A percentile compares a stretch with the other conserved stretches of the same genome.
Conservation (phyloP, 495 filamentous ascomycete species). For the Hypoxylon lenormandii region DNA sequence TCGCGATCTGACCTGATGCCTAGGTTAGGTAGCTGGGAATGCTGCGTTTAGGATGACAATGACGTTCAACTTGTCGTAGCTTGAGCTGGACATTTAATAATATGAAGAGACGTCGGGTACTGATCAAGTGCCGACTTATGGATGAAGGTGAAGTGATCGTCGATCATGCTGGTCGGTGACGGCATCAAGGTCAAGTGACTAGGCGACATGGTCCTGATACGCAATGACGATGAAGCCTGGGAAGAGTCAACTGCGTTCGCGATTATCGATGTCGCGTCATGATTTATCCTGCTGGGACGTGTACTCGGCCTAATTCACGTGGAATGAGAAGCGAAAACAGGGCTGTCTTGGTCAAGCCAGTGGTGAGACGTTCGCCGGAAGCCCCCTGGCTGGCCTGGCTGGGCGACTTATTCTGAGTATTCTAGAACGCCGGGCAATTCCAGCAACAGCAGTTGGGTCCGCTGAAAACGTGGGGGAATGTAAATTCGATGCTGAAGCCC, state of each 20-base stretch:
- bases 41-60: constrained; percentile 10
- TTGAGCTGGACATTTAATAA: constrained; percentile 10
- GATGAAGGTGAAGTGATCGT: constrained; percentile 19
- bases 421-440: constrained; percentile 43
- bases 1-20: constrained; percentile 17
- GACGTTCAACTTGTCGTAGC: constrained; percentile 11
- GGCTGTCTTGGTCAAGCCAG: constrained; percentile 18
- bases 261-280: constrained; percentile 25
- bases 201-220: constrained; percentile 23
- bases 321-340: constrained; percentile 10
- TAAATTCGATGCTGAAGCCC: constrained; percentile 30
- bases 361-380: constrained; percentile 28
- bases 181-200: constrained; percentile 38
- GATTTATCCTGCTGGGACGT: constrained; percentile 14
- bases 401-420: constrained; percentile 28
- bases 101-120: constrained; percentile 27
- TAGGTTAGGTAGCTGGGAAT: constrained; percentile 11
- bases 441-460: constrained; percentile 32
- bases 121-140: constrained; percentile 34
- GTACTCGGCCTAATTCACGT: constrained; percentile 28
- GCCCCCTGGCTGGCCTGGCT: constrained; percentile 32
- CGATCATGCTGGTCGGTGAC: constrained; percentile 36
- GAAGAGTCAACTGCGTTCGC: constrained; percentile 8
- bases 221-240: constrained; percentile 9
- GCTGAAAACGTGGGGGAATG: constrained; percentile 44